These are phyloP conservation scores for Diaporthe nobilis DNA, from an alignment of 2,329 filamentous ascomycete species.

Conservation along the genomic window DNA sequence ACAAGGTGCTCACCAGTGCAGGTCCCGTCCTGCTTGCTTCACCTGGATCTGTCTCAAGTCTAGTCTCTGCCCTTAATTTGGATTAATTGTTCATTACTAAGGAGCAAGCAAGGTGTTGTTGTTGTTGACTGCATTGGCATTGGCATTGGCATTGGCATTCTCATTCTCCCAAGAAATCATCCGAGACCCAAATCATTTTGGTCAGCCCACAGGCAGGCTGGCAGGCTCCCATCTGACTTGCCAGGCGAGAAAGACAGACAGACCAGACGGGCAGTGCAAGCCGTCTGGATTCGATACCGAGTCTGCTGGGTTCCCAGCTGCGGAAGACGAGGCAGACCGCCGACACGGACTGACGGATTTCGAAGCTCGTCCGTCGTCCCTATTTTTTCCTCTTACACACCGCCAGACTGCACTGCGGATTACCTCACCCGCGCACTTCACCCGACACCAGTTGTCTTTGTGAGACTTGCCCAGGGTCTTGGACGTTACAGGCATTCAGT, in stretches of 20 bases:
- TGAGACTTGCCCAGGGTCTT: constrained; percentile 29
- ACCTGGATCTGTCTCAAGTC: constrained; percentile 5
- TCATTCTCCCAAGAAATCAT: constrained; percentile 8
- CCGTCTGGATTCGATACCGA: constrained; percentile 13
- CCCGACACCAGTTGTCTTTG: constrained; percentile 3
- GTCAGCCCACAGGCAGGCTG: constrained; percentile 17
- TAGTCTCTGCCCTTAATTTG: constrained; percentile 15
- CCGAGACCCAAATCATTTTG: constrained; percentile 8
- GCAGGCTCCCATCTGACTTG: constrained; percentile 3
- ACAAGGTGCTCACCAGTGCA: constrained; percentile 1
- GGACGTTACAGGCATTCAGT: constrained; percentile 44
- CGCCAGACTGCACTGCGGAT: constrained; percentile 42
- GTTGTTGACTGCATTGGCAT: constrained; percentile 7
- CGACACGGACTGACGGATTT: constrained; percentile 21
- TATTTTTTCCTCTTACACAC: constrained; percentile 41
- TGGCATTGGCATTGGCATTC: background rate
- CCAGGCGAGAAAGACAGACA: constrained; percentile 15
- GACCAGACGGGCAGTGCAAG: constrained; percentile 24
- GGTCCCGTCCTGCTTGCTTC: background rate
- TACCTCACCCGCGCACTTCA: constrained; percentile 33
- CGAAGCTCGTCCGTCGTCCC: constrained; percentile 24
- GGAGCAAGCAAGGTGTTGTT: background rate
- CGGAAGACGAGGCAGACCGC: constrained; percentile 17
- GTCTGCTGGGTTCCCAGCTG: constrained; percentile 17
- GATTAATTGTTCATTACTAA: constrained; percentile 18